phyloP scores from a whole-genome alignment of 2,329 filamentous ascomycete genomes.

The Alternaria rosae region DNA sequence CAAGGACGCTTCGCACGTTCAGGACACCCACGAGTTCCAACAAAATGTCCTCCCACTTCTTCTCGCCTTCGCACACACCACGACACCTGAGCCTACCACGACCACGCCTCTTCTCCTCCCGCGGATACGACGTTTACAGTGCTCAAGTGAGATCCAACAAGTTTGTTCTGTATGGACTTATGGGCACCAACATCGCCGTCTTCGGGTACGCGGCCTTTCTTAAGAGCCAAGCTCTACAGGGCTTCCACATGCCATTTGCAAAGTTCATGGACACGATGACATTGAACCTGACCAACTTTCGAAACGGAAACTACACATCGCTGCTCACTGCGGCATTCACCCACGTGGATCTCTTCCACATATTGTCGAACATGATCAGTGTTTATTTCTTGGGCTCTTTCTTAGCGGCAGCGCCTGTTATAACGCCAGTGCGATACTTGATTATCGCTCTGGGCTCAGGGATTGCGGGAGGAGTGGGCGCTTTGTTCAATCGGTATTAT shows the following conservation, averaged over 20 bases:
- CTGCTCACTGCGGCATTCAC: conserved; percentile 52
- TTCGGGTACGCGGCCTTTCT: conserved; percentile 50
- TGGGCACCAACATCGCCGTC: conserved; percentile 52
- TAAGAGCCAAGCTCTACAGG: conserved; percentile 31
- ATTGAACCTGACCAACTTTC: conserved; percentile 38
- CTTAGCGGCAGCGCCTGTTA: conserved; percentile 39
- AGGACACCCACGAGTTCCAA: conserved; percentile 10
- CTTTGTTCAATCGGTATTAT: conserved; percentile 21
- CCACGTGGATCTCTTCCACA: conserved; percentile 47
- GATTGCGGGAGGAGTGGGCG: conserved; percentile 30
- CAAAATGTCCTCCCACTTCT: conserved; percentile 26
- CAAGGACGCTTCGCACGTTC: conserved; percentile 17
- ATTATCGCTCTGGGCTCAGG: conserved; percentile 44
- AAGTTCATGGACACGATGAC: conserved; percentile 44
- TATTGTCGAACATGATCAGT: conserved; percentile 53
- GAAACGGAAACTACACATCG: conserved; percentile 47
- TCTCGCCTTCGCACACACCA: conserved; percentile 20
- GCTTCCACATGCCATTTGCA: conserved; percentile 15
- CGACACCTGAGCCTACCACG: conserved; percentile 10
- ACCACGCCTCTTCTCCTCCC: conserved; percentile 17
- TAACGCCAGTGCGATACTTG: conserved; percentile 36
- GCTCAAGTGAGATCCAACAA: conserved; percentile 20
- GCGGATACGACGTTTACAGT: neutral
- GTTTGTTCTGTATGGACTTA: conserved; percentile 45
- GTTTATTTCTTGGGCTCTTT: conserved; percentile 49